A percentile compares a stretch with the other conserved stretches of the same genome.
Conservation (phyloP, 2,329 filamentous ascomycete species). For the Cucurbitaria berberidis region DNA sequence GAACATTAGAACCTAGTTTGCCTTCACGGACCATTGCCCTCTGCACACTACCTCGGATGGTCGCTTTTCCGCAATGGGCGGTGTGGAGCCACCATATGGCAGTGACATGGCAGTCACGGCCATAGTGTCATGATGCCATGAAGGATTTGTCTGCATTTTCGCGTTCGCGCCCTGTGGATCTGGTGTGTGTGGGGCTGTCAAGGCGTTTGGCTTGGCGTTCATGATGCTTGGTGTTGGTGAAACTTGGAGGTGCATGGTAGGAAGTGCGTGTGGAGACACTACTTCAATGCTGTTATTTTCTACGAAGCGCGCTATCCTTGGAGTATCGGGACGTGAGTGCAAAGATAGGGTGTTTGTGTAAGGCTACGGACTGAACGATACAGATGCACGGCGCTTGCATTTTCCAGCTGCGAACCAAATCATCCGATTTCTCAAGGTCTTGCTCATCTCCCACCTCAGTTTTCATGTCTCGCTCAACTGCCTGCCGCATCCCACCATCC, state of each 20-base stretch:
- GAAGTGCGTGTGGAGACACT: background rate
- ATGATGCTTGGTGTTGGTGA: background rate
- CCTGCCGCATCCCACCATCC: background rate
- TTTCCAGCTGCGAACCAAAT: too few species aligned
- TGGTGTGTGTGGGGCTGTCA: slow-evolving; percentile 8
- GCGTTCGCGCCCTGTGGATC: slow-evolving; percentile 5
- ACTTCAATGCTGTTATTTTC: background rate
- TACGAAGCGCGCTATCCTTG: background rate
- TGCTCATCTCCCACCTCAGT: too few species aligned
- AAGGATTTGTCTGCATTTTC: background rate
- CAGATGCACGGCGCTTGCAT: background rate
- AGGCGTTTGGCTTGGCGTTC: background rate
- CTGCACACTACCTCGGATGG: background rate
- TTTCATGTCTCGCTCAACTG: too few species aligned
- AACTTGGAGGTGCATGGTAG: too few species aligned
- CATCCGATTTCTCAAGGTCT: too few species aligned
- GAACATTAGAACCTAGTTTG: slow-evolving; percentile 10
- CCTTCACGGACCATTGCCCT: background rate
- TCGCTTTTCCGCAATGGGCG: slow-evolving; percentile 7
- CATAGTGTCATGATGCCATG: background rate
- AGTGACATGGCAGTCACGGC: slow-evolving; percentile 12
- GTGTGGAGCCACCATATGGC: slow-evolving; percentile 21
- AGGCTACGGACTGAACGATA: background rate
- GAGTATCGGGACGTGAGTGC: background rate
- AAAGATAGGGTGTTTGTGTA: background rate